Conservation (phyloP, 352 stramenopile species). For the Globisporangium apiculatum region DNA sequence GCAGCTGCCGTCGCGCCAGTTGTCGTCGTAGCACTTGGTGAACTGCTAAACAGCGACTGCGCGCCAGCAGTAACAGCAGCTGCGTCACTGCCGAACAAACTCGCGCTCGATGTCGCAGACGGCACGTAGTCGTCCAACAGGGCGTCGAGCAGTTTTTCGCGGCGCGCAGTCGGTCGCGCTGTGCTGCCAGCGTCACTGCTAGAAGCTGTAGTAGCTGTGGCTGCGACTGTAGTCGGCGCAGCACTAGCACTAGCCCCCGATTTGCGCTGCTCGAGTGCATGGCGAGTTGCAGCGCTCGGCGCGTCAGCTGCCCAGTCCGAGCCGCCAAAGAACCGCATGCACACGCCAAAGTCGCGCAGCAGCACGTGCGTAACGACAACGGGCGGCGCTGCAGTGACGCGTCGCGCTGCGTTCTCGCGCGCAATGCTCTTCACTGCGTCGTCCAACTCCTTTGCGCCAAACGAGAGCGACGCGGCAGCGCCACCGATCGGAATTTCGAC, state of each 20-base stretch:
- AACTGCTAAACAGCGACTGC: conserved; percentile 31
- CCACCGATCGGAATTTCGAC: conserved; percentile 83
- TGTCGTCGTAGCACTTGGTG: conserved; percentile 16
- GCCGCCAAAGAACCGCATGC: conserved; percentile 84
- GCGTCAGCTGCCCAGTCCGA: conserved; percentile 70
- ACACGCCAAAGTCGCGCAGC: conserved; percentile 82
- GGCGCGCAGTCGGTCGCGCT: conserved; percentile 14
- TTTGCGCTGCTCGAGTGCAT: conserved; percentile 10
- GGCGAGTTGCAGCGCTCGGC: conserved; percentile 26
- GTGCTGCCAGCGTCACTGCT: conserved; percentile 1
- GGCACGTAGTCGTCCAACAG: conserved; percentile 83
- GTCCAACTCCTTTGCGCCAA: conserved; percentile 78
- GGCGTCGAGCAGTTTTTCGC: conserved; percentile 73
- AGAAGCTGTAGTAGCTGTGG: not conserved
- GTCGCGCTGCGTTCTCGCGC: conserved; percentile 46
- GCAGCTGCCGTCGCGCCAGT: conserved; percentile 7
- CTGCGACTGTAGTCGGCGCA: not conserved
- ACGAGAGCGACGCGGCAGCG: conserved; percentile 74
- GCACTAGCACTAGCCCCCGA: not conserved
- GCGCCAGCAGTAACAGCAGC: conserved; percentile 14
- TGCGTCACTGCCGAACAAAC: conserved; percentile 41
- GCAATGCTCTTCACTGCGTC: conserved; percentile 67
- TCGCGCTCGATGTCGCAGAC: conserved; percentile 22
- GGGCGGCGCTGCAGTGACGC: conserved; percentile 34
- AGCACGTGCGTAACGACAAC: conserved; percentile 78